Percentiles rank a stretch among this genome's conserved stretches.
Evolutionary conservation across 2,329 filamentous ascomycete genomes (phyloP).

Genomic region (Penicillium expansum): DNA sequence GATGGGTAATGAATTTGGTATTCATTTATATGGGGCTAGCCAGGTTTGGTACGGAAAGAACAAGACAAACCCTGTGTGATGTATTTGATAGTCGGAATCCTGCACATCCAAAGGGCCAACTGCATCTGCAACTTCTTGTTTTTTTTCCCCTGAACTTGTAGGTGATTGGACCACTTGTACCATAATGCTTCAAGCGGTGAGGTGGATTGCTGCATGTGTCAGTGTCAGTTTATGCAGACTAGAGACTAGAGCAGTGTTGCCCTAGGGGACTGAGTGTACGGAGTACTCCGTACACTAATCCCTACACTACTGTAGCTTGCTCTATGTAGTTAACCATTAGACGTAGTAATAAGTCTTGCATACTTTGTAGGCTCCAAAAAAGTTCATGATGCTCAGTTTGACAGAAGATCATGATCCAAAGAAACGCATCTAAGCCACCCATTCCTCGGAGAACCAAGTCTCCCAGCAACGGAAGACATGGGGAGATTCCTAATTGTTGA

Average conservation of each 20-base stretch:
- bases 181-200: neutral
- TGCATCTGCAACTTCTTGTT: neutral
- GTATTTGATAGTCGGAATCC: neutral
- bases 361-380: neutral
- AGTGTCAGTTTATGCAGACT: conserved; percentile 1
- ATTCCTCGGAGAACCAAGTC: neutral
- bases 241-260: neutral
- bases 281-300: neutral
- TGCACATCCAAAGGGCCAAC: conserved; percentile 1
- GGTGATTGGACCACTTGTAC: neutral
- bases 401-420: neutral
- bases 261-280: neutral
- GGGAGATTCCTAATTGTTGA: neutral
- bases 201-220: neutral
- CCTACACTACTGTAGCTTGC: neutral
- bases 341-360: neutral
- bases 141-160: neutral
- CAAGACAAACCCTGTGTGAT: neutral
- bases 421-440: neutral
- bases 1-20: neutral
- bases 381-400: neutral
- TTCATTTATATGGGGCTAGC: too few species aligned
- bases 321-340: neutral
- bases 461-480: neutral
- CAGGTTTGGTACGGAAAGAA: too few species aligned